Base-by-base conservation (phyloP, 305 asterid species). In the Solanum hybrid region DNA sequence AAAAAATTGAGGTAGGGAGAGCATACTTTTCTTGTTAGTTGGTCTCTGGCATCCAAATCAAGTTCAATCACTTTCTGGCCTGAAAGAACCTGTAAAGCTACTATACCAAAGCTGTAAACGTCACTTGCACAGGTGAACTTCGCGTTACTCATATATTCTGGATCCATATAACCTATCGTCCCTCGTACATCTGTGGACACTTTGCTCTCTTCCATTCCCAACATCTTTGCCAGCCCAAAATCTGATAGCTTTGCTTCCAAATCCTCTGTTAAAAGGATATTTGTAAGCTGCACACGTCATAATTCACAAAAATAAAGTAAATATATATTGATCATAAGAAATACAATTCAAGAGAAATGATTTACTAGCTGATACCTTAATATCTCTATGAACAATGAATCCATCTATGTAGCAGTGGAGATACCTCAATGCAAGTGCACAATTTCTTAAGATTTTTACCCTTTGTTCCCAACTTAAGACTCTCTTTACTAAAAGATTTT, bases 111-210 rank as follows among this genome's bases (percentile, higher is more conserved):
- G 79, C 98, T 96, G 89, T 96, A 96, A 82, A 96, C 91, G 81
- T 96, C 99, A 92, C 99, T 95, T 35, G 99, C 98, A 92, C 95
- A 90, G 10, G 98, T 95, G 92, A 96, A 91, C 89, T 94, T 95
- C 85, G 98, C 99, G 69, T 96, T 95, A 90, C 97, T 96, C 99
- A 95, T 96, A 84, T 96, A 96, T 88, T 96, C 99, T 5, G 99
- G 99, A 88, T 96, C 98, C 99, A 96, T 94, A 69, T 96, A 96
- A 40, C 98, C 99, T 88, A 95, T 92, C 56, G 98, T 96, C 79
- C 98, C 99, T 6, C 97, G 93, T 88, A 96, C 96, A 90, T 95
- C 98, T 88, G 99, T 94, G 26, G 89, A 96, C 84, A 95, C 99
- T 93, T 94, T 94, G 89, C 96, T 95, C 92, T 96, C 97, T 56